Evolutionary conservation across 306 rosid genomes (phyloP), one percentile per base, ranked within the genome.

Genomic region (Rubus parviflorus): DNA sequence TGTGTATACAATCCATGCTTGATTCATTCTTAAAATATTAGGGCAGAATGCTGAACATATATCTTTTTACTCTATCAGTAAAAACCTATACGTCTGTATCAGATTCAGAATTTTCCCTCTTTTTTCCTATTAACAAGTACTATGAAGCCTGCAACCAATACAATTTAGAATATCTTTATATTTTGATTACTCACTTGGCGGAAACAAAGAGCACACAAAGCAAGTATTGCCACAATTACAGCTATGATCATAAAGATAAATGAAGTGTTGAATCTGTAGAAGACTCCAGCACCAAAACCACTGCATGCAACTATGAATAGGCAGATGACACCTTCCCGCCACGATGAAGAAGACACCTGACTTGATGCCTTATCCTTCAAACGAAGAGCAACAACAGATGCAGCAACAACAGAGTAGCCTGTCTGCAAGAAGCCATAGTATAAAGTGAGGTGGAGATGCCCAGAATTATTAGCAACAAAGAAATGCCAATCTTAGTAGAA

Each of bases 371-470:
- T 92, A 68, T 84, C 96, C 70, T 81, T 91, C 96, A 92, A 92
- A 75, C 99, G 99, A 84, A 95, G 97, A 45, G 88, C 79, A 66
- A 95, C 78, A 51, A 92, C 97, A 63, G 97, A 91, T 40, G 99
- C 99, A n/a, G 97, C 86, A 73, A 90, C 99, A 81, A 92, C 92
- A 73, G 99, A 92, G 85, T 92, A 95, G 83, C 97, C 99, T n/a
- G 97, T 95, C 99, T 95, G 92, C 85, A 86, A 82, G 56, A 80
- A 86, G 73, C 68, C 75, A 69, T 74, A 8, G 73, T 30, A 76
- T 76, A 61, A 61, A 62, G 82, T 64, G 48, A 83, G 81, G 74
- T 16, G 69, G 35, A 47, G 45, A 38, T 74, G 16, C 19, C 30
- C 19, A 37, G 42, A 19, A 42, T 64, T 58, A 41, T 41, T 42